These are phyloP conservation scores for Acanthamoeba lugdunensis DNA, from an alignment of 208 protist genomes.

Conservation along the genomic window DNA sequence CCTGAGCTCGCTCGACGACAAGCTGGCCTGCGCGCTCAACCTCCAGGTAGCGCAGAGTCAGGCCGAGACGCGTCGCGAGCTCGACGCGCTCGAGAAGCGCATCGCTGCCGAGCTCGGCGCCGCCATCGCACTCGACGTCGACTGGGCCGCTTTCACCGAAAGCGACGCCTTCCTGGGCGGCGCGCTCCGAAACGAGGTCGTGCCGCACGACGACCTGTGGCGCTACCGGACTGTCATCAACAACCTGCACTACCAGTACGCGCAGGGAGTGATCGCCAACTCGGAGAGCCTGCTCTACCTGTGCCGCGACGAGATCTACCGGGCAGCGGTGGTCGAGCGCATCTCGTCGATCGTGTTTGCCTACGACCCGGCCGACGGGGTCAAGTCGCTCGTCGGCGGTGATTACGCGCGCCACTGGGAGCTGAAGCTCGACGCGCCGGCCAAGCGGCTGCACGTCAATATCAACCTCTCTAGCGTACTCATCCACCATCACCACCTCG, in stretches of 20 bases:
- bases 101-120: background rate
- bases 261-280: background rate
- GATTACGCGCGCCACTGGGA: background rate
- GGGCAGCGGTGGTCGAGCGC: background rate
- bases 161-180: background rate
- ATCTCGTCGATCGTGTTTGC: background rate
- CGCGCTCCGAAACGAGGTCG: background rate
- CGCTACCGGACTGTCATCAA: background rate
- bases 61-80: background rate
- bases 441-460: background rate
- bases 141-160: background rate
- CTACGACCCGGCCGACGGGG: background rate
- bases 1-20: background rate
- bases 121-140: background rate
- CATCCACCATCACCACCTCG: too few relatives aligned
- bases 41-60: background rate
- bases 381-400: background rate
- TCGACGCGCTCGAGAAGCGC: background rate
- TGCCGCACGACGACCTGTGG: background rate
- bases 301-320: background rate
- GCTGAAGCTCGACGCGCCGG: background rate
- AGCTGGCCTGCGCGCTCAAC: conserved; percentile 5
- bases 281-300: background rate
- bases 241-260: background rate
- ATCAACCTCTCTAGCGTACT: conserved; percentile 10